phyloP scores from a whole-genome alignment of 2,329 filamentous ascomycete genomes.

The Arthroderma uncinatum region DNA sequence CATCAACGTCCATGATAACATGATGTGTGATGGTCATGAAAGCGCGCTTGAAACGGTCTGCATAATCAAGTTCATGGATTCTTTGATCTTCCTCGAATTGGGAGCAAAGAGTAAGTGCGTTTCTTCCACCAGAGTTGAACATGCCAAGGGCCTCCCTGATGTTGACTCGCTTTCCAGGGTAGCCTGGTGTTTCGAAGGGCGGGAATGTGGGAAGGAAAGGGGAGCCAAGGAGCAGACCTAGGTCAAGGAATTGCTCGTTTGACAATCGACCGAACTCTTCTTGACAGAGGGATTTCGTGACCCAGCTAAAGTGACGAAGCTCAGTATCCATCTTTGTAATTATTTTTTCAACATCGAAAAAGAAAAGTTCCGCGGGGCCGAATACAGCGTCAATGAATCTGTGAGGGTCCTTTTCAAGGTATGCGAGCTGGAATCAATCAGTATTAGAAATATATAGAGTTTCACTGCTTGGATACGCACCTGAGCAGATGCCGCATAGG shows the following conservation, averaged over 20 bases:
- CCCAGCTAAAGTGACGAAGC: conserved; percentile 50
- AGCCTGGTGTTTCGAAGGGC: conserved; percentile 54
- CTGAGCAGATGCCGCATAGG: conserved; percentile 80
- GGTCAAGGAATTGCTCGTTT: conserved; percentile 70
- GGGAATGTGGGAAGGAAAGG: conserved; percentile 71
- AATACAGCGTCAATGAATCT: conserved; percentile 64
- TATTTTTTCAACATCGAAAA: conserved; percentile 71
- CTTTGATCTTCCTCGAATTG: conserved; percentile 70
- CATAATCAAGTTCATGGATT: conserved; percentile 60
- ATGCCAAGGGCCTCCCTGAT: conserved; percentile 69
- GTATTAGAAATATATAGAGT: conserved; percentile 6
- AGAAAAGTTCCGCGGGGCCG: conserved; percentile 71
- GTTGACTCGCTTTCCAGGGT: conserved; percentile 44
- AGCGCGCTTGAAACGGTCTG: conserved; percentile 76
- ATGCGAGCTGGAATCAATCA: conserved; percentile 47
- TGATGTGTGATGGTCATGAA: conserved; percentile 80
- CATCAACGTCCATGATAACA: conserved; percentile 65
- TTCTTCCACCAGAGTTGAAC: conserved; percentile 54
- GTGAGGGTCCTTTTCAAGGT: conserved; percentile 59
- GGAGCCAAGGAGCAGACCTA: conserved; percentile 70
- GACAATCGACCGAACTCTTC: conserved; percentile 52
- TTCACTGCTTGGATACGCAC: conserved; percentile 37
- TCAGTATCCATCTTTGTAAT: conserved; percentile 50
- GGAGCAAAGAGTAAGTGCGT: conserved; percentile 61
- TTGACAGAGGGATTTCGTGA: conserved; percentile 58